Percentiles rank a stretch among this genome's conserved stretches.
phyloP scores from a whole-genome alignment of 306 rosid species.

The Trichosanthes cucumerina region DNA sequence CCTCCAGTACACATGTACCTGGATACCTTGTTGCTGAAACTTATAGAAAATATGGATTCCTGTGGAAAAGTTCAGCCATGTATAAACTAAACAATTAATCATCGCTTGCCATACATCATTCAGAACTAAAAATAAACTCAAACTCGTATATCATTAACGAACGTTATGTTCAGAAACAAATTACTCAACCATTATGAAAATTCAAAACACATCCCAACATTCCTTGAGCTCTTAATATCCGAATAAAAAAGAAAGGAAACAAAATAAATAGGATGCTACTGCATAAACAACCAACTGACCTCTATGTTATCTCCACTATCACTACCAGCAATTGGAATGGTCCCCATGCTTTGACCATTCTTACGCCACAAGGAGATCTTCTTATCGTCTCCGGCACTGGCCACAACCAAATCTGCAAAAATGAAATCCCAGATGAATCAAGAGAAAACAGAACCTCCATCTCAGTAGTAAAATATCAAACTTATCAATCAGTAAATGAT shows the following conservation, averaged over 20 bases:
- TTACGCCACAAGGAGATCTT: constrained; percentile 81
- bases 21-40: constrained; percentile 95
- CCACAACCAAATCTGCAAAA: constrained; percentile 79
- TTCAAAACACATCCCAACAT: not conserved
- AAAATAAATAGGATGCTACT: not conserved
- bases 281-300: constrained; percentile 27
- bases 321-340: constrained; percentile 71
- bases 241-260: not conserved
- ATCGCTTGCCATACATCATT: not conserved
- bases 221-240: not conserved
- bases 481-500: not conserved
- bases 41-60: constrained; percentile 78
- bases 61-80: constrained; percentile 17
- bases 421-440: constrained; percentile 12
- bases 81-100: not conserved
- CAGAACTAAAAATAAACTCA: not conserved
- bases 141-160: not conserved
- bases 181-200: not conserved
- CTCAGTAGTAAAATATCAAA: not conserved
- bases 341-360: constrained; percentile 94
- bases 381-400: constrained; percentile 95
- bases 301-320: constrained; percentile 77
- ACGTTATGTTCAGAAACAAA: not conserved
- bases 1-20: constrained; percentile 94
- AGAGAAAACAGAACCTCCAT: not conserved